Base-by-base conservation (phyloP, 305 asterid species). In the Fraxinus nigra region DNA sequence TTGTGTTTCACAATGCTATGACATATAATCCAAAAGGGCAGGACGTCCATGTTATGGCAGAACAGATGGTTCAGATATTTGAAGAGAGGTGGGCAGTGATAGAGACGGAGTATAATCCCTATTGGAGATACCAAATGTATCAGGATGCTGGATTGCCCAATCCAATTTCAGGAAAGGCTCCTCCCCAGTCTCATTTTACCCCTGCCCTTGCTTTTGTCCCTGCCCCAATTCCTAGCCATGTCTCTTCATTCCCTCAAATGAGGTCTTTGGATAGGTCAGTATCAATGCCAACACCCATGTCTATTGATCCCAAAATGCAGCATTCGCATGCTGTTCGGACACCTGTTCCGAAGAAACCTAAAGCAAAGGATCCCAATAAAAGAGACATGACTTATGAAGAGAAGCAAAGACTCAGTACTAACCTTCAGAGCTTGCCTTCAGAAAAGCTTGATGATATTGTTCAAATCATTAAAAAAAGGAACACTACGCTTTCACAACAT, bases 11-110 rank as follows among this genome's bases (percentile, higher is more conserved):
- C 54, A 89, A 87, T 84, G 90, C 90, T 18, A 89, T 87, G 92
- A 85, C 87, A 5, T 89, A 89, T 88, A 89, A 89, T 54, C 90
- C 90, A 0, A 80, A 84, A 78, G 92, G 92, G 33, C 92, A 89
- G 79, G 92, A 87, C 79, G 92, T 89, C 59, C 89, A 89, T 48
- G 33, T 76, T 30, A 89, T 89, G 90, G 92, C 92, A 35, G 90
- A 89, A 67, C 88, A 88, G 33, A 79, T 89, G 65, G 85, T 85
- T 30, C 72, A 79, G 22, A 87, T 89, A 78, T 89, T 89, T 78
- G 90, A 89, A 84, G 90, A 87, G 78, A 84, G 74, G 79, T 89
- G 92, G 92, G 80, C 79, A 2, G 77, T 69, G 40, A 84, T 89
- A 79, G 89, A 89, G 81, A 81, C 86, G 46, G 89, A 89, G 61